A percentile compares a stretch with the other conserved stretches of the same genome.
Conservation (phyloP, 116 monocot genomes). For the Cymodocea nodosa region DNA sequence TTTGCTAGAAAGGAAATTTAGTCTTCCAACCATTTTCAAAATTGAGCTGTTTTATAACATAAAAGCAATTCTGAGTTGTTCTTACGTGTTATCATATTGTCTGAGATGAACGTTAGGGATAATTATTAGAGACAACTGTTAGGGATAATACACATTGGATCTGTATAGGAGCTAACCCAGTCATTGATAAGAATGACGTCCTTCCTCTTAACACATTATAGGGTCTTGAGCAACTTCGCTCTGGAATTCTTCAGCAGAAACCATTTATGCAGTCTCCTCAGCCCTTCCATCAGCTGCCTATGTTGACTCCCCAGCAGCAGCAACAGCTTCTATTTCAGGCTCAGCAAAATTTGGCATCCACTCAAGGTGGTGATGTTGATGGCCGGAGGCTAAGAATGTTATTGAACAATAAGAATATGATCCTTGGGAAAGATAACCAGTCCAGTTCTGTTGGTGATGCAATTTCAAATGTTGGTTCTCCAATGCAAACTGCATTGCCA, state of each 20-base stretch:
- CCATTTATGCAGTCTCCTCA: conserved; percentile 81
- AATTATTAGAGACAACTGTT: no score
- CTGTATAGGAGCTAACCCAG: no score
- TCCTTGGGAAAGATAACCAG: conserved; percentile 57
- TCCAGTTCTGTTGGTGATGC: conserved; percentile 51
- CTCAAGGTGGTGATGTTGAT: conserved; percentile 59
- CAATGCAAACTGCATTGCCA: conserved; percentile 37
- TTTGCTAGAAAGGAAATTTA: no score
- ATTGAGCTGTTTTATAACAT: not conserved
- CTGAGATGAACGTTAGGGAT: no score
- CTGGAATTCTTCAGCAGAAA: conserved; percentile 62
- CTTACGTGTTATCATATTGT: no score
- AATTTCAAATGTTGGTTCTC: conserved; percentile 62
- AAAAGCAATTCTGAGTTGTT: no score
- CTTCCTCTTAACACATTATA: conserved; percentile 4
- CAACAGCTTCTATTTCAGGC: conserved; percentile 88
- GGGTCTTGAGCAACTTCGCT: conserved; percentile 80
- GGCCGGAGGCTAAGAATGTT: conserved; percentile 67
- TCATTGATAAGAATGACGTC: no score
- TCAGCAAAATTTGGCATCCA: conserved; percentile 70
- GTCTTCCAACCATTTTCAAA: no score
- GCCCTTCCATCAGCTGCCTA: conserved; percentile 74
- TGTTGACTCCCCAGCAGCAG: conserved; percentile 47
- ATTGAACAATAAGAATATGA: conserved; percentile 50
- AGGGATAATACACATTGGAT: no score